Conservation (phyloP, 83 land plant species). For the Thuja plicata region DNA sequence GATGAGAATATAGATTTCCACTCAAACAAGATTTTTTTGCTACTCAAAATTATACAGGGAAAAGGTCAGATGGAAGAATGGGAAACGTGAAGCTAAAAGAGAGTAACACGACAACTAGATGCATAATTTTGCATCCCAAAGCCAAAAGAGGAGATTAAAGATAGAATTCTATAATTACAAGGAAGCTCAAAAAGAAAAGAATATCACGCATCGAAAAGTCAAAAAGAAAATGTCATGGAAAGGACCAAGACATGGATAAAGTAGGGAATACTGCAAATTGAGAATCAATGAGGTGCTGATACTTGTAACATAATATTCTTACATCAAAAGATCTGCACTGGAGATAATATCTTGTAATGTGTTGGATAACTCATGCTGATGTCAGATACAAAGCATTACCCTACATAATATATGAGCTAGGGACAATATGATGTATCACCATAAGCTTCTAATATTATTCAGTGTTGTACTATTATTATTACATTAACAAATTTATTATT, state of each 20-base stretch:
- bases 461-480: no score
- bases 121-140: background rate
- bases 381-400: background rate
- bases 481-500: no score
- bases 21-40: no score
- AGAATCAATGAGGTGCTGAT: background rate
- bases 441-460: background rate
- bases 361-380: background rate
- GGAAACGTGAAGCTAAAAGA: background rate
- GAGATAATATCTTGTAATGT: background rate
- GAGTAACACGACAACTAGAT: background rate
- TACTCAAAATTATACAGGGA: no score
- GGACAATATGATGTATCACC: background rate
- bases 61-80: background rate
- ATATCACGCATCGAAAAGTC: background rate
- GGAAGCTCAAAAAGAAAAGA: background rate
- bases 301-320: background rate
- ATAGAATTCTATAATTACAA: background rate
- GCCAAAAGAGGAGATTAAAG: background rate
- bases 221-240: background rate
- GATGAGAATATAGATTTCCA: no score
- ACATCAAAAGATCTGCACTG: background rate
- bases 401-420: background rate
- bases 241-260: background rate
- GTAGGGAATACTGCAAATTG: background rate